phyloP scores from a whole-genome alignment of 305 asterid genomes.

The Fraxinus baroniana region DNA sequence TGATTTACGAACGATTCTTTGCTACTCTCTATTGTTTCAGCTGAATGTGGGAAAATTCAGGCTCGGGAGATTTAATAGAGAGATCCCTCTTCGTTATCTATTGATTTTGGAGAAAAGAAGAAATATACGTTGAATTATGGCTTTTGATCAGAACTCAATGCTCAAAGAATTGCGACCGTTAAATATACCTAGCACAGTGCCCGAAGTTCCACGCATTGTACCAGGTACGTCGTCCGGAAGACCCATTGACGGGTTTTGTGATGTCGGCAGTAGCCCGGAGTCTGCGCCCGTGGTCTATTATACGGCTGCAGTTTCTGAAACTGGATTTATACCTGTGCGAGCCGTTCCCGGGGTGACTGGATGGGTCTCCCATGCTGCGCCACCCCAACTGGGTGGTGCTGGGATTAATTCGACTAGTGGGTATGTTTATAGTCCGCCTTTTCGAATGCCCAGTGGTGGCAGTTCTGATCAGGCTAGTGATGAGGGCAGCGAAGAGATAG shows the following conservation, averaged over 20 bases:
- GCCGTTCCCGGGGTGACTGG: conserved; percentile 43
- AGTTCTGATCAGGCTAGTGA: conserved; percentile 63
- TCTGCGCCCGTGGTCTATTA: conserved; percentile 46
- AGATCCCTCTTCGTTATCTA: neutral
- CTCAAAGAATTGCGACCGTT: conserved; percentile 78
- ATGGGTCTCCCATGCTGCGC: conserved; percentile 55
- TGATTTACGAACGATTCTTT: neutral
- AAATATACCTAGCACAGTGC: conserved; percentile 49
- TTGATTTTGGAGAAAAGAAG: conserved; percentile 18
- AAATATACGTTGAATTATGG: conserved; percentile 44
- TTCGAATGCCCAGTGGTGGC: conserved; percentile 31
- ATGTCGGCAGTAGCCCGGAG: conserved; percentile 41
- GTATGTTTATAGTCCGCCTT: conserved; percentile 27
- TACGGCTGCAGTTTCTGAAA: conserved; percentile 39
- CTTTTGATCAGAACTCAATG: conserved; percentile 69
- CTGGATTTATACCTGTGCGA: conserved; percentile 54
- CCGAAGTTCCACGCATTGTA: conserved; percentile 65
- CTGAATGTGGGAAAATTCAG: conserved; percentile 25
- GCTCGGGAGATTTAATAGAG: conserved; percentile 14
- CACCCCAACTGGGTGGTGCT: conserved; percentile 33
- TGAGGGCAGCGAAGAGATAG: conserved; percentile 69
- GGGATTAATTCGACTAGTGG: conserved; percentile 38
- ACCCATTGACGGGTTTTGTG: conserved; percentile 61
- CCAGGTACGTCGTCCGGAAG: conserved; percentile 57
- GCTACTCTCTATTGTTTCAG: conserved; percentile 13